phyloP scores from a whole-genome alignment of 2,329 filamentous ascomycete species.

The Colletotrichum sp. region DNA sequence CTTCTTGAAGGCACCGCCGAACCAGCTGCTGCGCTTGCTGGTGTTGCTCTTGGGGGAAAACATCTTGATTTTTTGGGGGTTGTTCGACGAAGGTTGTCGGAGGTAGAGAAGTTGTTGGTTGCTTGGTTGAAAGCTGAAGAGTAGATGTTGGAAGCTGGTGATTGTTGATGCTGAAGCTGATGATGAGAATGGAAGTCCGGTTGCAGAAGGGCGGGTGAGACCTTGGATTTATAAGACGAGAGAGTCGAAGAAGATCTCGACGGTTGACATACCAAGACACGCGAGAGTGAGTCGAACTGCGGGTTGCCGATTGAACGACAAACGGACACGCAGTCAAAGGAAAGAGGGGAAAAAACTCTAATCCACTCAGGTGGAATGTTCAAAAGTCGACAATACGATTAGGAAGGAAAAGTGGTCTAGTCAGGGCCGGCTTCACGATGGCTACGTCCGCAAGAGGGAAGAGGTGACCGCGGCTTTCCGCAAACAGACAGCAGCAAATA shows the following conservation, averaged over 20 bases:
- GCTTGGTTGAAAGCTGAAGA: neutral
- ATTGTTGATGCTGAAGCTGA: neutral
- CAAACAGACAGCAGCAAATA: neutral
- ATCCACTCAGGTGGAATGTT: neutral
- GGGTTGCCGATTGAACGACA: neutral
- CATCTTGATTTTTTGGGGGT: neutral
- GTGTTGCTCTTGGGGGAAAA: constrained; percentile 8
- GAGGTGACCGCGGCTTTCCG: neutral
- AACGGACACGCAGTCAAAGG: neutral
- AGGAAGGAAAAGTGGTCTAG: neutral
- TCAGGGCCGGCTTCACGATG: neutral
- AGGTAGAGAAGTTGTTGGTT: neutral
- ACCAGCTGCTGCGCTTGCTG: constrained; percentile 9
- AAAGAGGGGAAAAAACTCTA: neutral
- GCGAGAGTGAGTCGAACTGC: neutral
- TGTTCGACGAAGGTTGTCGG: neutral
- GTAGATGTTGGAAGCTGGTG: neutral
- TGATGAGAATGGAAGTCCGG: neutral
- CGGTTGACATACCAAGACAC: neutral
- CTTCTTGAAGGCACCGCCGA: constrained; percentile 6
- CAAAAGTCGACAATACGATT: neutral
- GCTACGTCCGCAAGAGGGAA: constrained; percentile 8
- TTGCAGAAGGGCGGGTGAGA: neutral
- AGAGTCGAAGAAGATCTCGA: neutral
- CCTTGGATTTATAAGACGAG: constrained; percentile 11